Evolutionary conservation across 1,284 basidiomycete genomes (phyloP).

Genomic region (Ganoderma lingzhi): DNA sequence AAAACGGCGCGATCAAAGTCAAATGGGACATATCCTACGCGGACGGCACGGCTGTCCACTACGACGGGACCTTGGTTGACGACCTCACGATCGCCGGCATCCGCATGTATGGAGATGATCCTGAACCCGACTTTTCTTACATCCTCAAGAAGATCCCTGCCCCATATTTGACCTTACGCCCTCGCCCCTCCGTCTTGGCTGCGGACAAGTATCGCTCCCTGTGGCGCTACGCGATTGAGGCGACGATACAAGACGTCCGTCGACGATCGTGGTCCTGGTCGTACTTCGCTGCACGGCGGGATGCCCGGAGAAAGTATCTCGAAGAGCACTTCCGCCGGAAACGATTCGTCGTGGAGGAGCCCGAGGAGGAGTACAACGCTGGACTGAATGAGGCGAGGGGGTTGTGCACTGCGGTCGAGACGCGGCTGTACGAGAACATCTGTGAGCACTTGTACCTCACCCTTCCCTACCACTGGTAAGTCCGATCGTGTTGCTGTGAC

Average conservation of each 20-base stretch:
- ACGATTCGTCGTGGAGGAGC: not conserved
- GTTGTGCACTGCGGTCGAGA: constrained; percentile 11
- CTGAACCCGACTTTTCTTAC: not conserved
- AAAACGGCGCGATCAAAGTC: not conserved
- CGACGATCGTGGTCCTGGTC: constrained; percentile 21
- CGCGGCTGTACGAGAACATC: constrained; percentile 15
- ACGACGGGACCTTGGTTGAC: constrained; percentile 14
- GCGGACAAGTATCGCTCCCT: constrained; percentile 21
- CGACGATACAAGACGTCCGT: constrained; percentile 28
- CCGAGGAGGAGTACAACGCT: not conserved
- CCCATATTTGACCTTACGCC: constrained; percentile 10
- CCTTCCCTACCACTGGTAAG: constrained; percentile 15
- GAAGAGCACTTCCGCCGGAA: not conserved
- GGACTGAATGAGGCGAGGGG: not conserved
- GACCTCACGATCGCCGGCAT: constrained; percentile 20
- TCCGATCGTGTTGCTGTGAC: not conserved
- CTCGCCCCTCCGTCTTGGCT: constrained; percentile 2
- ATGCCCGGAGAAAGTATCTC: constrained; percentile 16
- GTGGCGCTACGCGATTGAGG: constrained; percentile 38
- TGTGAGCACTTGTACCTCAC: constrained; percentile 4
- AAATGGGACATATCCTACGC: constrained; percentile 13
- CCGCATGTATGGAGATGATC: not conserved
- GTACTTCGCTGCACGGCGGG: constrained; percentile 16
- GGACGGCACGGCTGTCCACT: constrained; percentile 8
- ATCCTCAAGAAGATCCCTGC: constrained; percentile 22